A percentile compares a stretch with the other conserved stretches of the same genome.
phyloP scores from a whole-genome alignment of 2,329 filamentous ascomycete genomes.

The Venturia carpophila region DNA sequence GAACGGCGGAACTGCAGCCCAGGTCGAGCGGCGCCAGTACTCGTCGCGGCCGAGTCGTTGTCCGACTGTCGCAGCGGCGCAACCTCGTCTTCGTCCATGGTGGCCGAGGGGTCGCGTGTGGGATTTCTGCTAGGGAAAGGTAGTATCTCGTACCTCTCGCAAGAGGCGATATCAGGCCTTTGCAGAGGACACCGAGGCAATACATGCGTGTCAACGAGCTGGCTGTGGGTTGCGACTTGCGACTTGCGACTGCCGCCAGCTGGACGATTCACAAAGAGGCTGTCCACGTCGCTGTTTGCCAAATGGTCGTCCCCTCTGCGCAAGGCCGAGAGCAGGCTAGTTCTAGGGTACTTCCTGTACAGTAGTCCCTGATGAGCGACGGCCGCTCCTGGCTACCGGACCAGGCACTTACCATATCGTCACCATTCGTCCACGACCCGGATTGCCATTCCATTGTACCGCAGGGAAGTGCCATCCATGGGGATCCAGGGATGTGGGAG shows the following conservation, averaged over 20 bases:
- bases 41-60: neutral
- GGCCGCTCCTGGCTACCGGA: neutral
- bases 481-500: neutral
- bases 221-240: constrained; percentile 6
- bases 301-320: neutral
- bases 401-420: neutral
- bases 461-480: neutral
- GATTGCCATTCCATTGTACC: neutral
- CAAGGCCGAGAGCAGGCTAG: neutral
- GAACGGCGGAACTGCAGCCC: neutral
- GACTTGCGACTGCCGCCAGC: constrained; percentile 7
- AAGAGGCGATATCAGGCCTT: constrained; percentile 8
- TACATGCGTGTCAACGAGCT: neutral
- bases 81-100: constrained; percentile 8
- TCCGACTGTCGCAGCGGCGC: constrained; percentile 7
- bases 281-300: neutral
- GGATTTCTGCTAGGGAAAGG: neutral
- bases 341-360: neutral
- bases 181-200: neutral
- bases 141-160: neutral
- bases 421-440: constrained; percentile 7
- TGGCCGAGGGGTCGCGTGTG: neutral
- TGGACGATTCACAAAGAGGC: neutral
- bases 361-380: neutral
- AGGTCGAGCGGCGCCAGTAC: neutral